Percentiles rank a stretch among this genome's conserved stretches.
Evolutionary conservation across 768 basidiomycete genomes (phyloP).

Genomic region (Mycena vitilis): DNA sequence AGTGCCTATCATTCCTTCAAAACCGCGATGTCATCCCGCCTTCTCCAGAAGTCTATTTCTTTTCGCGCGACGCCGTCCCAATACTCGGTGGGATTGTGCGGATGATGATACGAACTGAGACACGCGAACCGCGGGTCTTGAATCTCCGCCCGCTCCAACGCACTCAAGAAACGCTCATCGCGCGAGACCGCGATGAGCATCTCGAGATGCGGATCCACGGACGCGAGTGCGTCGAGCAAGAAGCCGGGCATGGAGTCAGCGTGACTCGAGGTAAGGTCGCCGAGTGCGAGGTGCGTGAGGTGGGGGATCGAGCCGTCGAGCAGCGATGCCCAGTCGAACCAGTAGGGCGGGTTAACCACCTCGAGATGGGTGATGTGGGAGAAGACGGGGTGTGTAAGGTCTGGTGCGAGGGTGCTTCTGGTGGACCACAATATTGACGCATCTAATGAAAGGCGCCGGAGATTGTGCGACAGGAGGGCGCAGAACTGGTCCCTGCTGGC

Average conservation of each 20-base stretch:
- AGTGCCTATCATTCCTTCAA: neutral
- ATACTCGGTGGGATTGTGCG: conserved; percentile 37
- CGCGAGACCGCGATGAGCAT: conserved; percentile 43
- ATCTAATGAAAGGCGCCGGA: conserved; percentile 24
- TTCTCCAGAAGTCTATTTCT: conserved; percentile 46
- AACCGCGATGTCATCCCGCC: neutral
- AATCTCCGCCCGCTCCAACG: conserved; percentile 33
- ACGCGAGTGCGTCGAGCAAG: conserved; percentile 37
- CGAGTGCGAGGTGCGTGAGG: conserved; percentile 48
- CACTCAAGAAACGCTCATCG: conserved; percentile 35
- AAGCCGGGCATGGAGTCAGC: conserved; percentile 37
- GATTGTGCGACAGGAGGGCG: conserved; percentile 16
- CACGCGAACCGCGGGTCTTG: conserved; percentile 43
- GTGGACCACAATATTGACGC: conserved; percentile 25
- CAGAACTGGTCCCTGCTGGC: conserved; percentile 19
- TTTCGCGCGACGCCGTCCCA: conserved; percentile 42
- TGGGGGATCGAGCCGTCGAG: conserved; percentile 38
- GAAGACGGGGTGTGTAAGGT: conserved; percentile 29
- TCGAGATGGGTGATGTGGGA: conserved; percentile 35
- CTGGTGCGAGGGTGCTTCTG: neutral
- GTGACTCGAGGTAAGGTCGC: conserved; percentile 37
- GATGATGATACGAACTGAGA: conserved; percentile 41
- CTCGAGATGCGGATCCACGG: conserved; percentile 35
- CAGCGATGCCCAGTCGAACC: conserved; percentile 44
- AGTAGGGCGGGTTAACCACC: conserved; percentile 38